Conservation (phyloP, 2,329 filamentous ascomycete species). For the Fusarium pseudocircinatum region DNA sequence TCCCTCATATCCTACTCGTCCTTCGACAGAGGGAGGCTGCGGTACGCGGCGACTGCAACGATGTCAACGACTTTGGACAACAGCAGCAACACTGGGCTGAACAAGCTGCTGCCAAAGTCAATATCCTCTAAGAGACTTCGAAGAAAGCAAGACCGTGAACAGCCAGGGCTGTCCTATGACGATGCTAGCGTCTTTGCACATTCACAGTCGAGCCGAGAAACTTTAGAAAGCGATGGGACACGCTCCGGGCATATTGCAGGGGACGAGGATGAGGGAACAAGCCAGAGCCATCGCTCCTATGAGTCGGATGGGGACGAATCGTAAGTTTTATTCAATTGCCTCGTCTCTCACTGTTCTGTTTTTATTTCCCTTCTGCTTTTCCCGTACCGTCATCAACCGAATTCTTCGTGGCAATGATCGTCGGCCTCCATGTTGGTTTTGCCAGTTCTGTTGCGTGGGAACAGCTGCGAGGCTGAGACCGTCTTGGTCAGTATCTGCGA, state of each 20-base stretch:
- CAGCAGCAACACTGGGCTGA: conserved; percentile 51
- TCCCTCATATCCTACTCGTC: neutral
- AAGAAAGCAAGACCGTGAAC: conserved; percentile 57
- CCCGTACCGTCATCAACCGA: neutral
- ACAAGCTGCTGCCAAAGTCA: conserved; percentile 64
- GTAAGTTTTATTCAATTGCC: conserved; percentile 34
- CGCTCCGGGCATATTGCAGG: conserved; percentile 46
- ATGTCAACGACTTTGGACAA: conserved; percentile 36
- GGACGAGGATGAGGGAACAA: conserved; percentile 46
- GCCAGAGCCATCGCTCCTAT: conserved; percentile 49
- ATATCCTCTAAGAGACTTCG: conserved; percentile 60
- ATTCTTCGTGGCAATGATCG: neutral
- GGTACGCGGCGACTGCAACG: neutral
- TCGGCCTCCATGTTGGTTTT: neutral
- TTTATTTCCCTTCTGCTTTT: neutral
- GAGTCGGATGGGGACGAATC: conserved; percentile 48
- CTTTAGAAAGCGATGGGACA: conserved; percentile 49
- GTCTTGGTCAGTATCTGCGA: conserved; percentile 25
- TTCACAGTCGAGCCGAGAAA: conserved; percentile 53
- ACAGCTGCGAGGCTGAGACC: conserved; percentile 28
- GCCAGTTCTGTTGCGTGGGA: conserved; percentile 19
- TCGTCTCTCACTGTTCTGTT: conserved; percentile 6
- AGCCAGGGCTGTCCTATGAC: conserved; percentile 40
- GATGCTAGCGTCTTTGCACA: conserved; percentile 44
- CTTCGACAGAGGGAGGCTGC: neutral